Conservation (phyloP, 2,329 filamentous ascomycete species). For the Acrodontium crateriforme region DNA sequence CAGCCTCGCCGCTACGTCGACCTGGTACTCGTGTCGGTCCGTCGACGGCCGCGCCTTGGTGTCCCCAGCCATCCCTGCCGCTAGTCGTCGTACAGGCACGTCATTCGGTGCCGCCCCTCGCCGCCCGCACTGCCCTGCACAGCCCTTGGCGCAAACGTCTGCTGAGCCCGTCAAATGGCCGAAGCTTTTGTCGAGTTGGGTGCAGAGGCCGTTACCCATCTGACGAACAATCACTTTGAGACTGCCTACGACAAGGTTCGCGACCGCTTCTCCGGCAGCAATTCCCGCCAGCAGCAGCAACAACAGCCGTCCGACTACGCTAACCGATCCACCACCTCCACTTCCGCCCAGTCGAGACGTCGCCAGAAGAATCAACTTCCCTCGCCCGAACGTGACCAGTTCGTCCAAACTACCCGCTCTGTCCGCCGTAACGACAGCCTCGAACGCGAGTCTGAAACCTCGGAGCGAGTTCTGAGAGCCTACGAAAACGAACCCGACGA, state of each 20-base stretch:
- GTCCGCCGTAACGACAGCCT: conserved; percentile 7
- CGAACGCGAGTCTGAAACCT: conserved; percentile 11
- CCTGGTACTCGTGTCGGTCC: too few species aligned
- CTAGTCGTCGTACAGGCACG: too few species aligned
- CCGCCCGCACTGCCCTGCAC: too few species aligned
- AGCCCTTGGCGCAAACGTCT: too few species aligned
- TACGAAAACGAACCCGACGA: conserved; percentile 21
- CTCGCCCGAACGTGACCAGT: conserved; percentile 4
- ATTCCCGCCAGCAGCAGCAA: background rate
- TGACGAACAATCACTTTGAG: conserved; percentile 16
- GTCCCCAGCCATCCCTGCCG: too few species aligned
- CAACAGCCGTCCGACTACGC: background rate
- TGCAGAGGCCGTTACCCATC: conserved; percentile 12
- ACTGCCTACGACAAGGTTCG: conserved; percentile 11
- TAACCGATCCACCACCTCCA: background rate
- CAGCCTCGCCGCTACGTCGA: too few species aligned
- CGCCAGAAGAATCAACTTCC: conserved; percentile 5
- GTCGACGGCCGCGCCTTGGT: too few species aligned
- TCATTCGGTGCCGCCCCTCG: too few species aligned
- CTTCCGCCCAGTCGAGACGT: background rate
- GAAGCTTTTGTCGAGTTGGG: conserved; percentile 15
- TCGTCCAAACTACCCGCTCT: conserved; percentile 3
- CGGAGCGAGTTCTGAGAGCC: conserved; percentile 12
- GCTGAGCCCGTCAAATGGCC: conserved; percentile 5
- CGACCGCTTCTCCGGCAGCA: background rate